Base-by-base conservation (phyloP, 108 stramenopile genomes). In the Fragilaria crotonensis region DNA sequence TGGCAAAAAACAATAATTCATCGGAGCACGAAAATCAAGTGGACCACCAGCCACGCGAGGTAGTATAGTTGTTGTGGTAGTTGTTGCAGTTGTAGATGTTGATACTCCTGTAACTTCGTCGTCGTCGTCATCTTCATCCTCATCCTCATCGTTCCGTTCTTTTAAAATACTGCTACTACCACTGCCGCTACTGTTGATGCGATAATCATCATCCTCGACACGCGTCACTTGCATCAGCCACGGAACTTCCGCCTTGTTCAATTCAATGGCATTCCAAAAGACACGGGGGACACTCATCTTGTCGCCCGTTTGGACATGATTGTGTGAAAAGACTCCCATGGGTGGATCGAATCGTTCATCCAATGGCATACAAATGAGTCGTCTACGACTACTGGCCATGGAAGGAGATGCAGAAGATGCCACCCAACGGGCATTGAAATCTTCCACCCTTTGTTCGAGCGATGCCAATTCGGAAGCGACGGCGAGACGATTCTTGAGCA, bases 11-110 rank as follows among this genome's bases (percentile, higher is more conserved):
- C 80, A 68, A 53, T 89, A 96, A 59, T 90, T 90, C 52, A 79
- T 55, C 0, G 92, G 92, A 7, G 92, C 82, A n/a, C 95, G 91
- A 76, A 90, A 93, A 72, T 96, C 95, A 45, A 96, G 63, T n/a
- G 90, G 79, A 19, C 81, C 78, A 7, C 87, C 85, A 23, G 89
- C 86, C 33, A 80, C 80, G 32, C 77, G 57, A n/a, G 78, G 53
- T 48, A 93, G 59, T 21, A 46, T n/a, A 4, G 66, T 32, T 21
- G 67, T 45, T 9, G 82, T 45, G 45, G 41, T 26, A 51, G 60
- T 27, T 20, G 5, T n/a, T 21, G 9, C 25, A 46, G 21, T 23
- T 4, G 3, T 66, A 23, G 23, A 46, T 17, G 5, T 25, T n/a
- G n/a, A n/a, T 27, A 5, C 5, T 36, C 4, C n/a, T n/a, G 21